Evolutionary conservation across 345 rosid genomes (phyloP).

Genomic region (Stellera chamaejasme): DNA sequence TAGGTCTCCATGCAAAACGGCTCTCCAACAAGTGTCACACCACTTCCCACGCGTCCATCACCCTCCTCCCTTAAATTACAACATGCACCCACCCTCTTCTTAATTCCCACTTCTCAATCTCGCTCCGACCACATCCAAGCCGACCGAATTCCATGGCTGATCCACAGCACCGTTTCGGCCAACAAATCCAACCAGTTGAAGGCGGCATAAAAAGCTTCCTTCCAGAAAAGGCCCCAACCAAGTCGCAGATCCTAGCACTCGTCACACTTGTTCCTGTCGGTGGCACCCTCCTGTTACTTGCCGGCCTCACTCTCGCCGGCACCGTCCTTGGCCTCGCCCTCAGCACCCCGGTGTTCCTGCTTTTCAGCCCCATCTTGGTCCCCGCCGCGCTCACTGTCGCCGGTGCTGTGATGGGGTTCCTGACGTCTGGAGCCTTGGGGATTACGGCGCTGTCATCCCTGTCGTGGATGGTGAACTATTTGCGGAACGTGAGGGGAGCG

Average conservation of each 20-base stretch:
- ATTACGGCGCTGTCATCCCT: conserved; percentile 39
- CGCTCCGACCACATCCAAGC: neutral
- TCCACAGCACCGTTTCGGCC: neutral
- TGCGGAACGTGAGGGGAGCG: conserved; percentile 14
- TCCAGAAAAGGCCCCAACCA: neutral
- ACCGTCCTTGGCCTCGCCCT: conserved; percentile 32
- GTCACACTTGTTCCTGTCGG: conserved; percentile 31
- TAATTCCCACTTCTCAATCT: neutral
- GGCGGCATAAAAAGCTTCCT: neutral
- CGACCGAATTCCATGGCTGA: neutral
- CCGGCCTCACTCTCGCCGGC: conserved; percentile 34
- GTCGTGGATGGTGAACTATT: conserved; percentile 35
- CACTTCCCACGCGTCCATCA: neutral
- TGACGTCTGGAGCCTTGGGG: conserved; percentile 42
- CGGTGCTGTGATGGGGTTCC: conserved; percentile 28
- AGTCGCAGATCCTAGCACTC: conserved; percentile 25
- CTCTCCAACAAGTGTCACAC: neutral
- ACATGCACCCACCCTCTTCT: neutral
- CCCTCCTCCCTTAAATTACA: neutral
- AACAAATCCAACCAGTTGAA: neutral
- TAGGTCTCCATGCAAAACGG: neutral
- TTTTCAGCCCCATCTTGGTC: conserved; percentile 55
- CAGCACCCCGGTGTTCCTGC: conserved; percentile 35
- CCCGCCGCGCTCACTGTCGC: conserved; percentile 46
- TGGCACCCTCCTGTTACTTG: conserved; percentile 33